Evolutionary conservation across 2,329 filamentous ascomycete genomes (phyloP), one percentile per base, ranked within the genome.

Genomic region (Alternaria sp.): DNA sequence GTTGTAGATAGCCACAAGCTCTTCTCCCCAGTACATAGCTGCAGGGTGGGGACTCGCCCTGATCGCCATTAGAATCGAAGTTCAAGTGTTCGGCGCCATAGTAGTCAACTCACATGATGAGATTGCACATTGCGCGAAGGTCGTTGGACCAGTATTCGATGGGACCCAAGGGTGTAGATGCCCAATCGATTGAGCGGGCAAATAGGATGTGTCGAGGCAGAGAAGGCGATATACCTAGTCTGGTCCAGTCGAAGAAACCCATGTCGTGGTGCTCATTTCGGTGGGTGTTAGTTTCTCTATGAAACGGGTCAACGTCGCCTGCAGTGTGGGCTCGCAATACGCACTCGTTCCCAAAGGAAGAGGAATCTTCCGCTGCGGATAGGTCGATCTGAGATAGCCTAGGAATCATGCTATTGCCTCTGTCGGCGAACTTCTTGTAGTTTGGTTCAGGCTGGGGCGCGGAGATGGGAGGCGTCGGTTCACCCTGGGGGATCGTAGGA

Each of bases 201-300:
- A 95, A 92, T 58, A 86, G 87, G 50, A 95, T 90, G 74, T 96
- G 92, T 9, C 84, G 81, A 2, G 91, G 90, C 44, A 94, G 83
- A 25, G 85, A 85, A 14, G 88, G 82, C 5, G 87, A 87, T 12
- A 90, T 55, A 2, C 90, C 87, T 53, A 95, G 84, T 58, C 88
- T 86, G 5, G 92, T 96, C 93, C 93, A 96, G 78, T 96, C 93
- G 74, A 94, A 95, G 30, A 88, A 91, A 12, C 86, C 83, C 69
- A 83, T 74, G 55, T 84, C 74, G 61, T 73, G 70, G 26, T 43
- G 53, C n/a, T 75, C 65, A 30, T 75, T 66, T 23, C 71, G 60
- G 49, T 67, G 59, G 26, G 57, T 21, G 57, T 66, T 69, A 4
- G 66, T 57, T 62, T 70, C 68, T 69, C 77, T 79, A 70, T 68